Evolutionary conservation across 1,284 basidiomycete genomes (phyloP).

Genomic region (Microbotryomycetes sp.): DNA sequence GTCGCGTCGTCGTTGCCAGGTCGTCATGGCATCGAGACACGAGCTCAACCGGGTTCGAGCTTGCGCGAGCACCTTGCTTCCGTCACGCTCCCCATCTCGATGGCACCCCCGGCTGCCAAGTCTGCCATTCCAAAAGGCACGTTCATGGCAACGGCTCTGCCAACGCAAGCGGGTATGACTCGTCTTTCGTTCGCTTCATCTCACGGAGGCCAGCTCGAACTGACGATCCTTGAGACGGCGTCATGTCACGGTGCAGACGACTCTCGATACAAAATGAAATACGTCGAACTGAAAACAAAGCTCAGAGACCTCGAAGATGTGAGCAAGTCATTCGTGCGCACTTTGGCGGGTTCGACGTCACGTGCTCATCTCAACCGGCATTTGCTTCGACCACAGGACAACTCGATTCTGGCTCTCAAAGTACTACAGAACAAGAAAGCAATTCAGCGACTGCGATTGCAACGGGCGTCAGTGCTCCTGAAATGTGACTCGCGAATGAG

Average conservation of each 20-base stretch:
- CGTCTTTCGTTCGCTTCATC: too few relatives aligned
- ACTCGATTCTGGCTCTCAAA: slow-evolving; percentile 55
- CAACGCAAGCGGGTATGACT: too few relatives aligned
- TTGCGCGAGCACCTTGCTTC: too few relatives aligned
- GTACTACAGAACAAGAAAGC: slow-evolving; percentile 72
- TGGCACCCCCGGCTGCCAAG: too few relatives aligned
- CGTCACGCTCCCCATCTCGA: too few relatives aligned
- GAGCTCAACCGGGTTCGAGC: too few relatives aligned
- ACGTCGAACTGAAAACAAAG: slow-evolving; percentile 81
- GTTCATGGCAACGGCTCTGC: too few relatives aligned
- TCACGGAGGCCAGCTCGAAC: not conserved
- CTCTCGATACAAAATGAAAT: slow-evolving; percentile 79
- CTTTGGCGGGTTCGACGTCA: slow-evolving; percentile 1
- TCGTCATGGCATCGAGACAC: not conserved
- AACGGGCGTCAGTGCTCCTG: slow-evolving; percentile 65
- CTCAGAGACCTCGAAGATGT: slow-evolving; percentile 80
- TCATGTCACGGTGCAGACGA: slow-evolving; percentile 54
- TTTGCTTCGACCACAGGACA: slow-evolving; percentile 42
- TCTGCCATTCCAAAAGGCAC: too few relatives aligned
- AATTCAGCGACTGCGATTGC: slow-evolving; percentile 80
- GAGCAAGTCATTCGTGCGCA: slow-evolving; percentile 39
- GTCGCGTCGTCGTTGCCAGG: not conserved
- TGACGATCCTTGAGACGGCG: not conserved
- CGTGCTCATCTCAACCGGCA: slow-evolving; percentile 16
- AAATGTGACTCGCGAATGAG: not conserved